These are phyloP conservation scores for Aspergillus vadensis DNA, from an alignment of 2,329 filamentous ascomycete species.

Conservation along the genomic window DNA sequence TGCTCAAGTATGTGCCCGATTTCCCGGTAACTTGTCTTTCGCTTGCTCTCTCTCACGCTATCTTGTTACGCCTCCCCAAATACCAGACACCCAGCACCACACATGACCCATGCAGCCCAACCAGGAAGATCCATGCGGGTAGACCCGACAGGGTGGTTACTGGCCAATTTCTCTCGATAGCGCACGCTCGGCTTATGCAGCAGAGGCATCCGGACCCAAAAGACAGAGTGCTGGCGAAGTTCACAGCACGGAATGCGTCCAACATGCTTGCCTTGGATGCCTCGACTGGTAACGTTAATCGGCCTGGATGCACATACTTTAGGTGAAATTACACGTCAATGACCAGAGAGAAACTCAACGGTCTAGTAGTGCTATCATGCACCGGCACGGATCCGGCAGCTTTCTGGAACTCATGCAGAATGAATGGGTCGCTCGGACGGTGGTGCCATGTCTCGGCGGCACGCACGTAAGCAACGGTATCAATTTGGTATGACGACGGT, in stretches of 20 bases:
- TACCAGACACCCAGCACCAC: neutral
- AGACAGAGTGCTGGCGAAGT: neutral
- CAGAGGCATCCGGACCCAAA: neutral
- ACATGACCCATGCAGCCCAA: constrained; percentile 2
- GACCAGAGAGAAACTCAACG: neutral
- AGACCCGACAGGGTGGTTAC: constrained; percentile 25
- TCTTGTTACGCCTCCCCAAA: neutral
- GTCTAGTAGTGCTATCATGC: constrained; percentile 1
- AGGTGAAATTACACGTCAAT: neutral
- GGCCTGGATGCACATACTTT: neutral
- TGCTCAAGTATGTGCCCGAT: neutral
- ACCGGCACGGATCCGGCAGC: neutral
- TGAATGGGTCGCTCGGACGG: neutral
- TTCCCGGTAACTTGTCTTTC: too few relatives aligned
- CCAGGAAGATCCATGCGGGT: constrained; percentile 11
- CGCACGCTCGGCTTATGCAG: neutral
- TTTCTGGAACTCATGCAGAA: neutral
- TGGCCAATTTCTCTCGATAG: constrained; percentile 7
- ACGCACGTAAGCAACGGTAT: constrained; percentile 3
- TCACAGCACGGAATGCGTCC: neutral
- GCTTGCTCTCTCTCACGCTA: neutral
- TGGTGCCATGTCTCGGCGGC: neutral
- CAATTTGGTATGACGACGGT: neutral
- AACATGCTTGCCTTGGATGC: neutral
- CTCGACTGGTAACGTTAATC: neutral